A percentile compares a stretch with the other conserved stretches of the same genome.
Conservation (phyloP, 495 filamentous ascomycete genomes). For the Copromyces sp. region DNA sequence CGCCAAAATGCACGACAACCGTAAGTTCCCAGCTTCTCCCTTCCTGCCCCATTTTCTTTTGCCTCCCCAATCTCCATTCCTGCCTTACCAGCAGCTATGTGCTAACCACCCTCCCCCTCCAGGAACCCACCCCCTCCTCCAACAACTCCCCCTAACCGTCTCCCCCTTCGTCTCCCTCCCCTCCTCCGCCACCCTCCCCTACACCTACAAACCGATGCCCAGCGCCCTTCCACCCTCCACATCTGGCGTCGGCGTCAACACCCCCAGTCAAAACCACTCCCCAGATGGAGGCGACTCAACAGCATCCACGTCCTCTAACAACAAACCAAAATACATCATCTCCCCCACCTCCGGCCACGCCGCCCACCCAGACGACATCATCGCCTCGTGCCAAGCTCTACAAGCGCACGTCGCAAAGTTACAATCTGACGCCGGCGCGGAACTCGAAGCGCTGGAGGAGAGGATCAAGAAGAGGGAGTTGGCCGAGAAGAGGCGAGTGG, state of each 20-base stretch:
- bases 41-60: neutral
- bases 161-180: slow-evolving; percentile 92
- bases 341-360: slow-evolving; percentile 59
- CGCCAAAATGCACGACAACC: slow-evolving; percentile 36
- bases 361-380: slow-evolving; percentile 71
- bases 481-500: slow-evolving; percentile 82
- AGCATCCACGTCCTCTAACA: slow-evolving; percentile 26
- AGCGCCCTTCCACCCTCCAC: slow-evolving; percentile 74
- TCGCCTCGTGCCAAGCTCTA: slow-evolving; percentile 66
- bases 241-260: slow-evolving; percentile 39
- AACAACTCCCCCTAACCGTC: slow-evolving; percentile 85
- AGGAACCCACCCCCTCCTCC: slow-evolving; percentile 81
- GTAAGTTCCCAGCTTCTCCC: slow-evolving; percentile 18
- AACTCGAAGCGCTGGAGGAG: slow-evolving; percentile 61
- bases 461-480: slow-evolving; percentile 65
- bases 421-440: slow-evolving; percentile 49
- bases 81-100: neutral
- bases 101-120: neutral
- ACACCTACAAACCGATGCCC: slow-evolving; percentile 85
- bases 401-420: slow-evolving; percentile 61
- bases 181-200: slow-evolving; percentile 81
- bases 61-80: neutral
- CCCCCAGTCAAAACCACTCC: slow-evolving; percentile 34
- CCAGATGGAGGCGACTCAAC: slow-evolving; percentile 15
- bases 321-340: slow-evolving; percentile 57